phyloP scores from a whole-genome alignment of 108 stramenopile genomes.

The Epithemia pelagica region DNA sequence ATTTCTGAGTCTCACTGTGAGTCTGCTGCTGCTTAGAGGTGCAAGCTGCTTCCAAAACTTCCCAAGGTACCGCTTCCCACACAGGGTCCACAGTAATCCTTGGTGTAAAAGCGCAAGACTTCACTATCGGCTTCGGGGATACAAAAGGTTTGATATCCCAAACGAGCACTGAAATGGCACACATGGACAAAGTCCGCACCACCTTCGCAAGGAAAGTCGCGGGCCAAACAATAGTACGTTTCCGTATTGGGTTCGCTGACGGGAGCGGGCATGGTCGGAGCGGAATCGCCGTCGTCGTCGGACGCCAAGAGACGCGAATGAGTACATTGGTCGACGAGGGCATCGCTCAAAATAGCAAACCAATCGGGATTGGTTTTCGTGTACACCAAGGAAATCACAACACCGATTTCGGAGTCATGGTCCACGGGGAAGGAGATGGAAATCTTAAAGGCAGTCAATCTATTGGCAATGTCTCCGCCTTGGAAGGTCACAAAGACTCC shows the following conservation, averaged over 20 bases:
- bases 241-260: neutral
- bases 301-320: neutral
- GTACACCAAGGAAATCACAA: neutral
- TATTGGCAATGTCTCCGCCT: neutral
- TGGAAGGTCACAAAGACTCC: neutral
- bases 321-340: neutral
- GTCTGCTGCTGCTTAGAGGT: no score
- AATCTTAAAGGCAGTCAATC: neutral
- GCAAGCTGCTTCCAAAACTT: neutral
- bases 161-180: slow-evolving; percentile 31
- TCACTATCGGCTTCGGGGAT: slow-evolving; percentile 41
- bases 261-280: neutral
- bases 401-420: neutral
- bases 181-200: slow-evolving; percentile 35
- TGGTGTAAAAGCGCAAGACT: slow-evolving; percentile 23
- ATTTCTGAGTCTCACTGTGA: no score
- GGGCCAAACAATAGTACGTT: slow-evolving; percentile 23
- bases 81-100: slow-evolving; percentile 41
- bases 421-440: neutral
- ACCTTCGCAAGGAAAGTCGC: slow-evolving; percentile 37
- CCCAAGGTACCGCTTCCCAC: slow-evolving; percentile 12
- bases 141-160: slow-evolving; percentile 43
- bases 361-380: neutral
- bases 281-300: neutral
- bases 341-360: neutral